Evolutionary conservation across 169 alveolate species (phyloP), one percentile per base, ranked within the genome.

Genomic region (Plasmodium knowlesi): DNA sequence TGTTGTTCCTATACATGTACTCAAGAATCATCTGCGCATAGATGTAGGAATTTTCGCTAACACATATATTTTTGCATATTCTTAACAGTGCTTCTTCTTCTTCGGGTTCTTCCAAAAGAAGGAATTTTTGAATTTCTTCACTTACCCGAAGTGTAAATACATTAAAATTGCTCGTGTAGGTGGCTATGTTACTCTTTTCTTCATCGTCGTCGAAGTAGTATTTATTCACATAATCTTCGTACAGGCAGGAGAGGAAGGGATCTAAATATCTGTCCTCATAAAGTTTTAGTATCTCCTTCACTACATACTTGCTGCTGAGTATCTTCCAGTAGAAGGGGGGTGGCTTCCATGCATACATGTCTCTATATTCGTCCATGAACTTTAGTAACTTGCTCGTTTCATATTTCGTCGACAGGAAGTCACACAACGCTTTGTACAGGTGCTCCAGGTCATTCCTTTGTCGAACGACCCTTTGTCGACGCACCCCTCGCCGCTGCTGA

Each of bases 31-130:
- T 98, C 53, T 97, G 98, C 37, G 99, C 97, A 95, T 98, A 98
- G 84, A 98, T 96, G 39, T 97, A 98, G 2, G 99, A 98, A 83
- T 97, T 97, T 90, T 98, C 99, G 32, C 99, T 96, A 50, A 97
- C 95, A 82, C 98, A 95, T 14, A 97, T 92, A 54, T 97, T 92
- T 43, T 95, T 96, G 39, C 95, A 78, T 12, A 83, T 94, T 19
- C 85, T 97, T 41, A 95, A 80, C 50, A 94, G 95, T 0, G 82
- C 96, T 54, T 97, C 93, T 71, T 97, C 98, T 22, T 78, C 91
- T 82, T 95, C 92, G 19, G 97, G 94, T 83, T 97, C 98, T 88
- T 96, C 98, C 83, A 92, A 94, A 53, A 96, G 73, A 10, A 97
- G 96, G 84, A 97, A 97, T 43, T 92, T 97, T 19, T 97, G 96